These are phyloP conservation scores for Colletotrichum caudatum DNA, from an alignment of 2,329 filamentous ascomycete genomes.

Conservation along the genomic window DNA sequence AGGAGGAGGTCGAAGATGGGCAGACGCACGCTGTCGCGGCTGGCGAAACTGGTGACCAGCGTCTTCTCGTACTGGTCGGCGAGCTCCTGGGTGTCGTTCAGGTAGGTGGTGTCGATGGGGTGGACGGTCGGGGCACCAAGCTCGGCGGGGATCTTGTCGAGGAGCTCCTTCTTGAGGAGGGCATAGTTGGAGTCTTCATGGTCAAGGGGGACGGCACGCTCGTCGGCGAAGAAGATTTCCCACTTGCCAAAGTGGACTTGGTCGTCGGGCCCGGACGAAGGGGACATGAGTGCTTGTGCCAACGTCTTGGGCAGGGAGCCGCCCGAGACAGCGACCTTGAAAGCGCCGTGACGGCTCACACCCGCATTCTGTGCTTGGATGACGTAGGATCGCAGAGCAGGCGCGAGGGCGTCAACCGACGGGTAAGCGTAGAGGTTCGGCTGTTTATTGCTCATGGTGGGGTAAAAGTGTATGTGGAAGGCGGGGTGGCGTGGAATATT, in stretches of 20 bases:
- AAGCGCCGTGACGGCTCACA: slow-evolving; percentile 81
- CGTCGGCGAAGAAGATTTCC: slow-evolving; percentile 99
- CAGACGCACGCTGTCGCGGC: slow-evolving; percentile 91
- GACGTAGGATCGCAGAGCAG: slow-evolving; percentile 83
- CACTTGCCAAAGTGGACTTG: slow-evolving; percentile 84
- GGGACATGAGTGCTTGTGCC: slow-evolving; percentile 81
- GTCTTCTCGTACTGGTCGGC: slow-evolving; percentile 94
- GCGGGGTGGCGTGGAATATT: slow-evolving; percentile 28
- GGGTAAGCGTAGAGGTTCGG: slow-evolving; percentile 86
- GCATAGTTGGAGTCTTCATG: slow-evolving; percentile 95
- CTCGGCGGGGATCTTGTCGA: slow-evolving; percentile 84
- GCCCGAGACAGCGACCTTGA: slow-evolving; percentile 94
- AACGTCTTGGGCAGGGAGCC: slow-evolving; percentile 92
- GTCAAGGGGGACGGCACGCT: slow-evolving; percentile 92
- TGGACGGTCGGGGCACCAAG: slow-evolving; percentile 78
- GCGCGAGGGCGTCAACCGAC: slow-evolving; percentile 75
- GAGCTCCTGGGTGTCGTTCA: slow-evolving; percentile 88
- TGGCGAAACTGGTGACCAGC: slow-evolving; percentile 87
- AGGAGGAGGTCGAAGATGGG: slow-evolving; percentile 96
- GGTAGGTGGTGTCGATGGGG: slow-evolving; percentile 74
- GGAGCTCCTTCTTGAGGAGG: slow-evolving; percentile 85
- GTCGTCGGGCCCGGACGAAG: slow-evolving; percentile 65
- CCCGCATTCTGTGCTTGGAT: slow-evolving; percentile 85
- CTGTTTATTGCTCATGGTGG: slow-evolving; percentile 65
- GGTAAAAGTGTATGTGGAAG: slow-evolving; percentile 16